Evolutionary conservation across 139 green algal genomes (phyloP), one percentile per base, ranked within the genome.

Genomic region (Chlamydomonas applanata): DNA sequence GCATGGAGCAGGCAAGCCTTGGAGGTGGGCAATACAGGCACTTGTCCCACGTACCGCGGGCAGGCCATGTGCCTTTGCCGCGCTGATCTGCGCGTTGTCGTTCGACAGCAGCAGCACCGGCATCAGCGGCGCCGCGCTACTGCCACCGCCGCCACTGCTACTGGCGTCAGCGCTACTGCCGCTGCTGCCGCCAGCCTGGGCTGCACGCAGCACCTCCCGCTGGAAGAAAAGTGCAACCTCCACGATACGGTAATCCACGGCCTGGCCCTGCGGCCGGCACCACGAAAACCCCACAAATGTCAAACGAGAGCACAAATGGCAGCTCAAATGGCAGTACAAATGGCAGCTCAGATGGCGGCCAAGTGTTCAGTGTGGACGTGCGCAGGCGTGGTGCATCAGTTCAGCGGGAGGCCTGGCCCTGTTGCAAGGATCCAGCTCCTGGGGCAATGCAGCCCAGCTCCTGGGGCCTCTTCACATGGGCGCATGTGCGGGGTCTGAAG

Each of bases 171-270:
- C 59, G 30, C n/a, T 64, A 27, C 24, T 52, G 54, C 9, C 9
- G 7, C 3, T 2, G 35, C 22, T 24, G 52, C 5, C 3, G 22
- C 17, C 16, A 14, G 0, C 45, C 70, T 30, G 13, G 27, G 46
- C 71, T 27, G 25, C 56, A 46, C 67, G 52, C 22, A 82, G 49
- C 9, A 89, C 67, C 72, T 91, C 83, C 5, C 52, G 40, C 75
- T 81, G 79, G 79, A 94, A 94, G 73, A 91, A 94, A 9, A 94
- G 81, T 7, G 86, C 89, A 32, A 94, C 89, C 76, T 94, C 90
- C 29, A 92, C 87, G 63, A 92, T 87, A 59, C 86, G 72, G 20
- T 79, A 65, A 66, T 85, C 84, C 25, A 72, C 79, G 45, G 40
- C 40, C 11, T 72, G 79, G 54, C 24, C 64, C 75, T 54, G 73